A percentile compares a stretch with the other conserved stretches of the same genome.
Evolutionary conservation across 2,329 filamentous ascomycete species (phyloP).

Genomic region (Phialophora expanda): DNA sequence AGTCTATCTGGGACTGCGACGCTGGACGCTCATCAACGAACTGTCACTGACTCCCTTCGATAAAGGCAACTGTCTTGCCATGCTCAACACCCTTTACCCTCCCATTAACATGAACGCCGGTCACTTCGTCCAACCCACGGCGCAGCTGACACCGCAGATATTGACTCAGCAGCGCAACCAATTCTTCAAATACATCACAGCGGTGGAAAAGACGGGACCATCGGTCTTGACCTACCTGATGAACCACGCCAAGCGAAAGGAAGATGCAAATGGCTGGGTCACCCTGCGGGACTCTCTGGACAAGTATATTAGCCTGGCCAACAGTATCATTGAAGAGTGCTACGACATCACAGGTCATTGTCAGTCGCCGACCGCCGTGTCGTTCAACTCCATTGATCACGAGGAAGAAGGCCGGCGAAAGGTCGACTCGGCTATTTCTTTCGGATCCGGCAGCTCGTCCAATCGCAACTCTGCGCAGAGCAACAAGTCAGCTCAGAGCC

Average conservation of each 20-base stretch:
- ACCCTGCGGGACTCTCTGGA: conserved; percentile 56
- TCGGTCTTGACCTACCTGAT: conserved; percentile 60
- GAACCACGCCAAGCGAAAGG: conserved; percentile 56
- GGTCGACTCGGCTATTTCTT: conserved; percentile 68
- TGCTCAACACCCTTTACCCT: conserved; percentile 71
- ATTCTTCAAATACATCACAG: conserved; percentile 67
- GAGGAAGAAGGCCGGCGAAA: conserved; percentile 55
- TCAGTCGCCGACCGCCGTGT: conserved; percentile 40
- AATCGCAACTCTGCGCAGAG: conserved; percentile 46
- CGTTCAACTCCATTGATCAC: conserved; percentile 40
- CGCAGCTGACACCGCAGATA: conserved; percentile 57
- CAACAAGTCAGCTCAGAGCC: conserved; percentile 41
- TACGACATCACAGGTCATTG: conserved; percentile 54
- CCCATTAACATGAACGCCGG: conserved; percentile 52
- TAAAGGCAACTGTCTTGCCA: conserved; percentile 69
- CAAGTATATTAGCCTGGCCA: conserved; percentile 64
- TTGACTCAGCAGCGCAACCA: conserved; percentile 63
- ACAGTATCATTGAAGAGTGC: conserved; percentile 67
- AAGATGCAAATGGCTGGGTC: conserved; percentile 63
- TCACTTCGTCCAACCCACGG: conserved; percentile 53
- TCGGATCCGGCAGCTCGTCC: conserved; percentile 51
- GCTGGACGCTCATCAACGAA: conserved; percentile 71
- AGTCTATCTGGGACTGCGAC: conserved; percentile 65
- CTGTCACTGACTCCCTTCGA: conserved; percentile 66
- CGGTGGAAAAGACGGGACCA: conserved; percentile 62